Evolutionary conservation across 306 rosid species (phyloP).

Genomic region (Medicago lupulina): DNA sequence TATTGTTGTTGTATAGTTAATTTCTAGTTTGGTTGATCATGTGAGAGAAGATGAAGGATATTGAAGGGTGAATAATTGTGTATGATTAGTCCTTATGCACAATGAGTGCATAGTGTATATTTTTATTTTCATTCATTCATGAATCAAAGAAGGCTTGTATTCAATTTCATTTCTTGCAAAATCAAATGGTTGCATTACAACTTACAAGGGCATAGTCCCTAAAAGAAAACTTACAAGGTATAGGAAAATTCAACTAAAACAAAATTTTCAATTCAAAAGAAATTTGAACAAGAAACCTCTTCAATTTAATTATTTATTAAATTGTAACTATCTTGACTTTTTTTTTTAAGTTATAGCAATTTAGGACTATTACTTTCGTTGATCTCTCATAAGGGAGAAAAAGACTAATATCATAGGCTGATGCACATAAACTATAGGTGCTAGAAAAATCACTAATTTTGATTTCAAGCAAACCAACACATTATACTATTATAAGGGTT

Average conservation of each 20-base stretch:
- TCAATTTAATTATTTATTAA: no score
- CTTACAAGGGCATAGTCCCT: slow-evolving; percentile 18
- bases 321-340: no score
- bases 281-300: no score
- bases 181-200: background rate
- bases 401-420: background rate
- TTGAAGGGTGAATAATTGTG: slow-evolving; percentile 42
- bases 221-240: no score
- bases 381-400: background rate
- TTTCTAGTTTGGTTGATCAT: slow-evolving; percentile 44
- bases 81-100: slow-evolving; percentile 1
- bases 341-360: no score
- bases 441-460: slow-evolving; percentile 1
- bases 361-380: background rate
- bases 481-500: background rate
- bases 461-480: background rate
- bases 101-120: slow-evolving; percentile 41
- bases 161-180: slow-evolving; percentile 39
- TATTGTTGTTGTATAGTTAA: slow-evolving; percentile 62
- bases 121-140: slow-evolving; percentile 20
- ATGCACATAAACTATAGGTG: slow-evolving; percentile 3
- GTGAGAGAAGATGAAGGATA: slow-evolving; percentile 19
- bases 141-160: slow-evolving; percentile 32
- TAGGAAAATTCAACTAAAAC: no score
- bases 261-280: no score